These are phyloP conservation scores for Mortierella sp. DNA, from an alignment of 371 early-diverging fungal species.

Conservation along the genomic window DNA sequence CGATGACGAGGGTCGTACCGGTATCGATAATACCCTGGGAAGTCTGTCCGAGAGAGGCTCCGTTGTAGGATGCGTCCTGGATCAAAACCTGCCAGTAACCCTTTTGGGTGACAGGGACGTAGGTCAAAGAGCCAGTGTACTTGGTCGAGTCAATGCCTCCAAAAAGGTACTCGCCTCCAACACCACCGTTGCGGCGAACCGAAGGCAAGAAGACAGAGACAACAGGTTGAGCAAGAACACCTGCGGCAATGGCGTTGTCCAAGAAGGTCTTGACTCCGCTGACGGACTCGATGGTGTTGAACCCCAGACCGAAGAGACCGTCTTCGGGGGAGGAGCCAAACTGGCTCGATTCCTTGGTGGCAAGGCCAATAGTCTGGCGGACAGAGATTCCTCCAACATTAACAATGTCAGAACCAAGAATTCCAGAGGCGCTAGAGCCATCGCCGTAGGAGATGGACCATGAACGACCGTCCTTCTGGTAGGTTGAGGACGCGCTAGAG, in stretches of 20 bases:
- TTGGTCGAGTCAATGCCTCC: constrained; percentile 68
- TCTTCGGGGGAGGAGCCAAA: constrained; percentile 50
- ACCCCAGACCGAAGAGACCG: constrained; percentile 62
- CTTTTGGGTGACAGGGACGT: constrained; percentile 78
- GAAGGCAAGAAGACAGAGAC: constrained; percentile 58
- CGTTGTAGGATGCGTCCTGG: constrained; percentile 16
- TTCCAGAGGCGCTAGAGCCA: constrained; percentile 56
- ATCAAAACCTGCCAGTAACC: constrained; percentile 52
- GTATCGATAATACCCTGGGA: constrained; percentile 57
- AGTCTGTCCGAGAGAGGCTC: constrained; percentile 19
- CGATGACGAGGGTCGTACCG: constrained; percentile 56
- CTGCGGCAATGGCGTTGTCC: constrained; percentile 57
- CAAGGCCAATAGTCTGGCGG: constrained; percentile 58
- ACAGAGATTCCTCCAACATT: constrained; percentile 57
- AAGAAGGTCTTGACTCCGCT: constrained; percentile 58
- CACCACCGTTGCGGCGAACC: constrained; percentile 24
- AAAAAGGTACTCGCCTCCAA: constrained; percentile 67
- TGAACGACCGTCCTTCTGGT: constrained; percentile 43
- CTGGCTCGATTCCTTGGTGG: constrained; percentile 45
- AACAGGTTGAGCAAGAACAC: constrained; percentile 52
- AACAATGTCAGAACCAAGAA: constrained; percentile 58
- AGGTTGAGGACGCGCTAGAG: constrained; percentile 55
- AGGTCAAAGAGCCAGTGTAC: constrained; percentile 64
- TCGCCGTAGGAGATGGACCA: constrained; percentile 64
- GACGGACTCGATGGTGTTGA: constrained; percentile 53